These are phyloP conservation scores for Plasmodium billcollinsi DNA, from an alignment of 169 alveolate genomes.

Conservation along the genomic window DNA sequence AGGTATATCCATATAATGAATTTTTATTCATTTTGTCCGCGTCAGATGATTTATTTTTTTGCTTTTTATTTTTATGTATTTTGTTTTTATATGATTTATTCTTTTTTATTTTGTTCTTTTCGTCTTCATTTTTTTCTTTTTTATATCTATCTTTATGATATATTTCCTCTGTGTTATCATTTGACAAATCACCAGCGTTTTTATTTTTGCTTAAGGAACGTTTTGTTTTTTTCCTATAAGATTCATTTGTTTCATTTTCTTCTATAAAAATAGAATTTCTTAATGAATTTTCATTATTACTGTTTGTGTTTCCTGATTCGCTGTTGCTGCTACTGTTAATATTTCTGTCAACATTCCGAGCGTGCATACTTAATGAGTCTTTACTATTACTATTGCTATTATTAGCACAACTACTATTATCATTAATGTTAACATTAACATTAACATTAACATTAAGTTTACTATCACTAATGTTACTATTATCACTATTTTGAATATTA, in stretches of 20 bases:
- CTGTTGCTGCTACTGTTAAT: slow-evolving; percentile 7
- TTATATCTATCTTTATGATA: too few species aligned
- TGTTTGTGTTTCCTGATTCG: slow-evolving; percentile 31
- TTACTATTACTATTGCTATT: slow-evolving; percentile 12
- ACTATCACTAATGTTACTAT: not conserved
- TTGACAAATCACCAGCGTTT: not conserved
- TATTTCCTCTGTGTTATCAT: not conserved
- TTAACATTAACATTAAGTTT: too few species aligned
- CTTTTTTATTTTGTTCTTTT: not conserved
- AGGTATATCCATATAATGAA: slow-evolving; percentile 57
- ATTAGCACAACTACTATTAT: not conserved
- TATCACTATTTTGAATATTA: not conserved
- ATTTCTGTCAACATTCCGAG: not conserved
- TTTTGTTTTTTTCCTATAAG: slow-evolving; percentile 18
- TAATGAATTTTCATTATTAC: slow-evolving; percentile 9
- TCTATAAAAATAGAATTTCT: slow-evolving; percentile 62
- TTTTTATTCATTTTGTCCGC: slow-evolving; percentile 11
- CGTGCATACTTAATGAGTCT: slow-evolving; percentile 6
- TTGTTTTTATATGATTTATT: not conserved
- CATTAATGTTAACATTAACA: not conserved
- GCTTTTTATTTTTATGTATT: not conserved
- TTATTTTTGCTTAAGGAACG: slow-evolving; percentile 1
- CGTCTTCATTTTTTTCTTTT: too few species aligned
- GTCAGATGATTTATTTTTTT: not conserved
- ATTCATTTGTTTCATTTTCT: slow-evolving; percentile 23